Percentiles rank a stretch among this genome's conserved stretches.
Conservation (phyloP, 805 yeast species). For the Dipodascopsis uninucleata region DNA sequence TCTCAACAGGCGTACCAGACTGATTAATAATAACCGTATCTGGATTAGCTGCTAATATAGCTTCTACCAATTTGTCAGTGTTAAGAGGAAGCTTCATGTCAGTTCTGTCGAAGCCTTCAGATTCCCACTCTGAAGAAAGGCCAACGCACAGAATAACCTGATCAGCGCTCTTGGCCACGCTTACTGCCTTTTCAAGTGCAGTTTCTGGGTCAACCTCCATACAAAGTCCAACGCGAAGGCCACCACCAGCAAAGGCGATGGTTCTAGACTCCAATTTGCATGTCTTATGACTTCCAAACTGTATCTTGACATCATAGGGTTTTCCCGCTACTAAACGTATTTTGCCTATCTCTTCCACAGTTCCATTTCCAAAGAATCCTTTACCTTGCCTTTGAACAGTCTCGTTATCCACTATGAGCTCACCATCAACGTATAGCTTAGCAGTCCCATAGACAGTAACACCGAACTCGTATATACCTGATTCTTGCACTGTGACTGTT, state of each 20-base stretch:
- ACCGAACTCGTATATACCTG: conserved; percentile 52
- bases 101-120: conserved; percentile 56
- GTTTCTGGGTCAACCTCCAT: conserved; percentile 5
- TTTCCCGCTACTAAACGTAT: conserved; percentile 44
- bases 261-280: conserved; percentile 8
- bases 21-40: conserved; percentile 51
- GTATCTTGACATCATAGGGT: conserved; percentile 45
- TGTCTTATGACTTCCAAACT: conserved; percentile 52
- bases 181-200: conserved; percentile 41
- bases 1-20: conserved; percentile 56
- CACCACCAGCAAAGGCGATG: conserved; percentile 4
- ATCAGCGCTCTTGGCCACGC: conserved; percentile 49
- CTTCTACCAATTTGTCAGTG: conserved; percentile 46
- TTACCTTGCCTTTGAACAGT: conserved; percentile 50
- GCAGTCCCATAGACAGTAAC: conserved; percentile 54
- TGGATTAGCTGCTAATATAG: conserved; percentile 46
- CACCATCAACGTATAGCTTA: conserved; percentile 49
- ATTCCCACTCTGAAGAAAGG: conserved; percentile 53
- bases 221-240: background rate
- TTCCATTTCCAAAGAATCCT: conserved; percentile 53
- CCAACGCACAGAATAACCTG: conserved; percentile 54
- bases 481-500: conserved; percentile 44
- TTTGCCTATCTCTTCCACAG: conserved; percentile 47
- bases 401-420: conserved; percentile 54
- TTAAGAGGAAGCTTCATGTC: conserved; percentile 50